Evolutionary conservation across 2,329 filamentous ascomycete genomes (phyloP), one percentile per base, ranked within the genome.

Genomic region (Phialemoniopsis sp.): DNA sequence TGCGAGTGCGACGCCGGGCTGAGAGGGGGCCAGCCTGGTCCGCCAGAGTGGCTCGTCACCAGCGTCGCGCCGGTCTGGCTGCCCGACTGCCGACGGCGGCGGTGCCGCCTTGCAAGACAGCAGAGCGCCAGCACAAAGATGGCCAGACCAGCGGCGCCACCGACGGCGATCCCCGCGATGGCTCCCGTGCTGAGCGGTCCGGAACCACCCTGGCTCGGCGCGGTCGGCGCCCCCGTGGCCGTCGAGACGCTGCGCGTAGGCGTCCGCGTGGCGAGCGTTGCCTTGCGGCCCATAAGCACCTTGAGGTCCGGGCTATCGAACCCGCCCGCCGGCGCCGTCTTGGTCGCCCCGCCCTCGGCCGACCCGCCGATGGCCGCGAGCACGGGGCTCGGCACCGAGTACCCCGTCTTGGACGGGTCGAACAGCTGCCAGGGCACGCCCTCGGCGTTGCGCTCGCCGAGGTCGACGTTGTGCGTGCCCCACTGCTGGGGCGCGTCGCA

Each of bases 391-490:
- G 78, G 78, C 5, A 82, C 74, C n/a, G 54, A 51, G 52, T 82
- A 81, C 6, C 57, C 57, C 8, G 70, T 70, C 10, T 78, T 59
- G 29, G 68, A 68, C 2, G 72, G 63, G 16, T 64, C 56, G 46
- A 68, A 81, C 9, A 68, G 58, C 41, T 69, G 64, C 78, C 78
- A 82, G 9, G 67, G 54, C 13, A 72, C 66, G 34, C 66, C 67
- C 30, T 67, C 57, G 5, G 60, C 51, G 36, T 72, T 73, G 26
- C 72, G 69, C 39, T 69, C 61, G 16, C 76, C 71, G 17, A 79
- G 55, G 48, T 79, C 70, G 42, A 76, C 58, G 43, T 76, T 74
- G 54, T 82, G 78, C 10, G 70, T 70, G 5, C 73, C 78, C 64
- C 70, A 77, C 17, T 71, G 63, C 12, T 60, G 58, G 2, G 66